Conservation (phyloP, 768 basidiomycete species). For the Trametes elegans region DNA sequence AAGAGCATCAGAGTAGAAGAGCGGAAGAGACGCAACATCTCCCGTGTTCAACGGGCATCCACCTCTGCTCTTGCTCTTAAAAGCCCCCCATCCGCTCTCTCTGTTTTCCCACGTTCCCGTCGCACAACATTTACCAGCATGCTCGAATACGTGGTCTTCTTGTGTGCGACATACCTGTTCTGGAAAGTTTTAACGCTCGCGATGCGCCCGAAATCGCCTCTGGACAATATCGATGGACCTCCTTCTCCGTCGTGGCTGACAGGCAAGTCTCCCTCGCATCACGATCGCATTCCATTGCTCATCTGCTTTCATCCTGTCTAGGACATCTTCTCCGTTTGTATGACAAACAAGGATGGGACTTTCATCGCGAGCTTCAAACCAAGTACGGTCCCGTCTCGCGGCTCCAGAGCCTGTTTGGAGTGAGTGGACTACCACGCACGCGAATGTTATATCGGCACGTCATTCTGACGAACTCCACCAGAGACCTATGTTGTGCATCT, state of each 20-base stretch:
- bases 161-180: not conserved
- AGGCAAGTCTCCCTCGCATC: not conserved
- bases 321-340: conserved; percentile 12
- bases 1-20: no score
- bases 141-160: not conserved
- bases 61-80: not conserved
- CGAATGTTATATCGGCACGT: no score
- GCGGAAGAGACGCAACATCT: no score
- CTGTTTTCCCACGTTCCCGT: not conserved
- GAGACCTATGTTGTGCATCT: conserved; percentile 11
- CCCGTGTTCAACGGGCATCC: no score
- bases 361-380: conserved; percentile 1
- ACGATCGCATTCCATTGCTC: not conserved
- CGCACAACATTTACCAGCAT: not conserved
- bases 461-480: not conserved
- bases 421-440: not conserved
- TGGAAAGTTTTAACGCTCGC: not conserved
- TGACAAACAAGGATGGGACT: conserved; percentile 8
- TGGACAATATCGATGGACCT: conserved; percentile 16
- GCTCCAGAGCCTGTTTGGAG: conserved; percentile 10
- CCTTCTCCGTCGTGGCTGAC: not conserved
- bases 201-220: not conserved
- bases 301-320: not conserved
- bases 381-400: conserved; percentile 10
- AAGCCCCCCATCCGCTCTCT: not conserved